Percentiles rank a stretch among this genome's conserved stretches.
phyloP scores from a whole-genome alignment of 148 eudicot genomes.

The Pharnaceum exiguum region DNA sequence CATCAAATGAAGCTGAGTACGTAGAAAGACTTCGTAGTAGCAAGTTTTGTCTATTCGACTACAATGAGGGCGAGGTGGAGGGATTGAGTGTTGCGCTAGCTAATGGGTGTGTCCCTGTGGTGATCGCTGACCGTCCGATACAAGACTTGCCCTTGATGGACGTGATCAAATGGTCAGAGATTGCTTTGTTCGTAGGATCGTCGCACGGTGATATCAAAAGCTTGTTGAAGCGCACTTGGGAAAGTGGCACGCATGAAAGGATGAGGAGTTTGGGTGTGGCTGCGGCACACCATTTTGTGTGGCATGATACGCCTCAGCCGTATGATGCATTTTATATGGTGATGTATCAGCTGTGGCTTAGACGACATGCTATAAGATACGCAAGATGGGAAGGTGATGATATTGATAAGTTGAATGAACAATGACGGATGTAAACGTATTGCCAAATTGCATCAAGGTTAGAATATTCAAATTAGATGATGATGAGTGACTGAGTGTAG shows the following conservation, averaged over 20 bases:
- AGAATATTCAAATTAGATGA: too few species aligned
- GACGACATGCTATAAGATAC: slow-evolving; percentile 69
- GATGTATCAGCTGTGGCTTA: slow-evolving; percentile 83
- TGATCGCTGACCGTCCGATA: slow-evolving; percentile 75
- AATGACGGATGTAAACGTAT: not conserved
- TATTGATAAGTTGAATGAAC: not conserved
- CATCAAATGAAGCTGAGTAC: slow-evolving; percentile 15
- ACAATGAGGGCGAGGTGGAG: slow-evolving; percentile 33
- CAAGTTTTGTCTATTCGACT: slow-evolving; percentile 56
- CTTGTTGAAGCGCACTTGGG: slow-evolving; percentile 29
- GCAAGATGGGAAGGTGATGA: slow-evolving; percentile 9
- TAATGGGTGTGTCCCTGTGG: slow-evolving; percentile 74
- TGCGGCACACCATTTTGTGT: slow-evolving; percentile 53
- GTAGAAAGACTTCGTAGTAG: slow-evolving; percentile 8
- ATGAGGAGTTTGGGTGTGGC: slow-evolving; percentile 59
- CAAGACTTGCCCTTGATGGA: slow-evolving; percentile 88
- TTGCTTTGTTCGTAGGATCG: slow-evolving; percentile 56
- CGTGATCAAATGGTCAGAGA: slow-evolving; percentile 67
- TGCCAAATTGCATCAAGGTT: too few species aligned
- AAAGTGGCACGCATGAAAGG: slow-evolving; percentile 34
- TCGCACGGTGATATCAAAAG: slow-evolving; percentile 30
- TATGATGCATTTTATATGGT: slow-evolving; percentile 83
- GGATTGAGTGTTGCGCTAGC: slow-evolving; percentile 53
- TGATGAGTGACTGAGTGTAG: too few species aligned
- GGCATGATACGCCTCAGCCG: slow-evolving; percentile 56